Base-by-base conservation (phyloP, 176 grass and related monocot species). In the Bromus sterilis region DNA sequence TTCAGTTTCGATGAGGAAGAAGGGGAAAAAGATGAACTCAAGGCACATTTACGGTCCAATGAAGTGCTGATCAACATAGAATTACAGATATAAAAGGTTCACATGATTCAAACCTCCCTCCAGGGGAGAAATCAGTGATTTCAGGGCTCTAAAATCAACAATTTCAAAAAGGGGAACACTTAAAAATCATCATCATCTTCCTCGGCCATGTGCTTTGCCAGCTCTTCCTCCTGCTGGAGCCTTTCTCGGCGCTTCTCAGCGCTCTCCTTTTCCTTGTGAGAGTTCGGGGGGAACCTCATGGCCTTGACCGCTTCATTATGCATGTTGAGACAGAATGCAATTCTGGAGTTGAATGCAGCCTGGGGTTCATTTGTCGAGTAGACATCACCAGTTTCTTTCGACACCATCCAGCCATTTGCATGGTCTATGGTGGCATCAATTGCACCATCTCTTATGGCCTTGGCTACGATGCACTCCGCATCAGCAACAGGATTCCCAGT, bases 351-450 rank as follows among this genome's bases (percentile, higher is more conserved):
- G 85, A 95, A 93, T 9, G 84, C 84, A 28, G 83, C 83, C 49
- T 98, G 95, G 29, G 95, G 95, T 79, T 98, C 95, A 86, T 94
- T 98, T 4, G 95, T 94, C 15, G 86, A 91, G 84, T 93, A 98
- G 53, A 93, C 86, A 79, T 93, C 95, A 20, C 90, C 95, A 7
- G 86, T 94, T 65, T 98, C 92, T 76, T 94, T 98, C 0, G 92
- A 94, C 5, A 94, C 86, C 92, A 95, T 95, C 88, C 89, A 91
- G 56, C 90, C 89, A 55, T 93, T 95, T 21, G 78, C 76, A 56
- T 95, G 92, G 39, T 93, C 90, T 31, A 93, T 95, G 24, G 90
- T 91, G 58, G 95, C 95, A 74, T 98, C 95, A 75, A 95, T 93
- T 10, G 92, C 92, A 30, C 88, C 90, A 78, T 98, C 92, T 78